phyloP scores from a whole-genome alignment of 106 monocot genomes.

The Agapanthus africanus region DNA sequence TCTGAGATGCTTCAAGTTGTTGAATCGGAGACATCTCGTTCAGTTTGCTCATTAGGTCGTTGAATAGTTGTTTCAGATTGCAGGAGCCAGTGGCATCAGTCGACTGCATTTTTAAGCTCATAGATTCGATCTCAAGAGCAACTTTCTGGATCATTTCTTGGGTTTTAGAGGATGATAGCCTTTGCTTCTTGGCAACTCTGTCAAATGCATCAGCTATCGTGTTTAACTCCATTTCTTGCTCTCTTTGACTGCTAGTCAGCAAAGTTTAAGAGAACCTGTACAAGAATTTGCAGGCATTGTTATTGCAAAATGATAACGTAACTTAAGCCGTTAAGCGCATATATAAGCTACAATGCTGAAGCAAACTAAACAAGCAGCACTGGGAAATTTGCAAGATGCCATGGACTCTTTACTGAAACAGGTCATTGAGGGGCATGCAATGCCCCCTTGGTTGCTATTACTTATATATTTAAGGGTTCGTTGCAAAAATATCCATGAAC shows the following conservation, averaged over 20 bases:
- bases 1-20: constrained; percentile 65
- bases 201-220: constrained; percentile 80
- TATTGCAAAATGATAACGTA: too few species aligned
- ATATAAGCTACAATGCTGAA: too few species aligned
- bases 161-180: constrained; percentile 50
- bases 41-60: constrained; percentile 47
- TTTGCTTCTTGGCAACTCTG: constrained; percentile 76
- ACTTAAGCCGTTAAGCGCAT: too few species aligned
- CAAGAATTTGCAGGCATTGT: too few species aligned
- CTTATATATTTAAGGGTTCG: too few species aligned
- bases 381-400: too few species aligned
- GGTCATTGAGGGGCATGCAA: too few species aligned
- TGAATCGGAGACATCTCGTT: constrained; percentile 44
- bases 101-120: constrained; percentile 41
- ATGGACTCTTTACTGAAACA: too few species aligned
- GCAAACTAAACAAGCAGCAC: too few species aligned
- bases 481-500: too few species aligned
- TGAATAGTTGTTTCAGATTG: constrained; percentile 22
- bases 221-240: constrained; percentile 60
- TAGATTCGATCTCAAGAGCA: constrained; percentile 42
- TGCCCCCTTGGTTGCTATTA: too few species aligned
- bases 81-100: constrained; percentile 19
- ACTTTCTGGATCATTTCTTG: constrained; percentile 57
- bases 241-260: background rate
- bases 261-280: too few species aligned